Percentiles rank a stretch among this genome's conserved stretches.
Evolutionary conservation across 208 protist species (phyloP).

Genomic region (Acanthamoeba culbertsoni): DNA sequence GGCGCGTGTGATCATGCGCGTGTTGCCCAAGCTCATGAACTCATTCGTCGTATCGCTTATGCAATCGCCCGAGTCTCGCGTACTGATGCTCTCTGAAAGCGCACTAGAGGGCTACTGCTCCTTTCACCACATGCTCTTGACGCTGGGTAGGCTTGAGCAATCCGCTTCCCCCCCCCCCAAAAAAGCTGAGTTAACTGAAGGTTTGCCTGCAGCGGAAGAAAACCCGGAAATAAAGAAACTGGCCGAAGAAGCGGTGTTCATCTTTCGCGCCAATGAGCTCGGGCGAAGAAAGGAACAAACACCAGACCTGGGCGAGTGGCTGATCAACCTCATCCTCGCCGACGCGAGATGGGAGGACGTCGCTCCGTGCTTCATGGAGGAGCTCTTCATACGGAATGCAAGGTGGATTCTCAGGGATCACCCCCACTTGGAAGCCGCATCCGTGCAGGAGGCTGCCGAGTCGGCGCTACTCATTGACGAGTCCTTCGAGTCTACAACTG

Average conservation of each 20-base stretch:
- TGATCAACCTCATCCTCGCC: slow-evolving; percentile 11
- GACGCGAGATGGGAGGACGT: not conserved
- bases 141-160: not conserved
- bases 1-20: not conserved
- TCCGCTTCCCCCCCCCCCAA: not conserved
- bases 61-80: not conserved
- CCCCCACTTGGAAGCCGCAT: not conserved
- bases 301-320: slow-evolving; percentile 45
- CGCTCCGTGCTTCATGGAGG: not conserved
- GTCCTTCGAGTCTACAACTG: not conserved
- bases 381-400: slow-evolving; percentile 20
- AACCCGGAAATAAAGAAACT: not conserved
- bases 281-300: not conserved
- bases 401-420: not conserved
- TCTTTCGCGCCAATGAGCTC: not conserved
- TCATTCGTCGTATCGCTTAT: slow-evolving; percentile 46
- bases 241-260: not conserved
- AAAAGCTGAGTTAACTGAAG: not conserved
- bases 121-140: slow-evolving; percentile 55
- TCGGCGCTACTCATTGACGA: not conserved
- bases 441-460: not conserved
- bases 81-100: slow-evolving; percentile 24
- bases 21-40: slow-evolving; percentile 51
- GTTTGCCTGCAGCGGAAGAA: not conserved
- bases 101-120: slow-evolving; percentile 45